These are phyloP conservation scores for Hibiscus tridactylites DNA, from an alignment of 345 rosid genomes.

Conservation along the genomic window DNA sequence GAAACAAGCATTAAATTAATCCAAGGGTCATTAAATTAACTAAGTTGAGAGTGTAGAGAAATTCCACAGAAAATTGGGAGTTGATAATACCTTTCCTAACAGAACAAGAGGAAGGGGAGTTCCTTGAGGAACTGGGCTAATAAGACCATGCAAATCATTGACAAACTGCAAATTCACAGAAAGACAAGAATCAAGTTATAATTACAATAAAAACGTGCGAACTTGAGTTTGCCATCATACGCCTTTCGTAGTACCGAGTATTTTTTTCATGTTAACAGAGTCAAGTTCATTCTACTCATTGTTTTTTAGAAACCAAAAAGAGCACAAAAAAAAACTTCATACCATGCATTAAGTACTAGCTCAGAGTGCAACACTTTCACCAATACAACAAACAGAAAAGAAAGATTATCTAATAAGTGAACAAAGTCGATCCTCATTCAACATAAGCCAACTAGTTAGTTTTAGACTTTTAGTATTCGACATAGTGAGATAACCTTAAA, in stretches of 20 bases:
- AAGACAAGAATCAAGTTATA: slow-evolving; percentile 4
- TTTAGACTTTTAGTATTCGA: not conserved
- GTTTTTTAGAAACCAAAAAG: too few species aligned
- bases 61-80: not conserved
- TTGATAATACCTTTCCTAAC: slow-evolving; percentile 65
- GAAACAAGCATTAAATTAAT: slow-evolving; percentile 21
- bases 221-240: slow-evolving; percentile 2
- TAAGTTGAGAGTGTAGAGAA: slow-evolving; percentile 6
- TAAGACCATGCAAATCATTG: slow-evolving; percentile 78
- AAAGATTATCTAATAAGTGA: not conserved
- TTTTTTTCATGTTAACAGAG: too few species aligned
- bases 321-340: too few species aligned
- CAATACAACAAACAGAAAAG: not conserved
- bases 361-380: not conserved
- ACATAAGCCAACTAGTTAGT: not conserved
- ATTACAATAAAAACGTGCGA: not conserved
- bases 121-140: slow-evolving; percentile 82
- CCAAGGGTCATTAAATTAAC: not conserved
- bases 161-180: slow-evolving; percentile 59
- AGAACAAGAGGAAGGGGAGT: slow-evolving; percentile 85
- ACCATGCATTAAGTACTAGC: too few species aligned
- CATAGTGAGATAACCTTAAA: slow-evolving; percentile 48
- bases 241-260: too few species aligned
- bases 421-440: not conserved
- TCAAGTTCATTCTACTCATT: too few species aligned